Conservation (phyloP, 1,284 basidiomycete genomes). For the Ustilago shanxiensis region DNA sequence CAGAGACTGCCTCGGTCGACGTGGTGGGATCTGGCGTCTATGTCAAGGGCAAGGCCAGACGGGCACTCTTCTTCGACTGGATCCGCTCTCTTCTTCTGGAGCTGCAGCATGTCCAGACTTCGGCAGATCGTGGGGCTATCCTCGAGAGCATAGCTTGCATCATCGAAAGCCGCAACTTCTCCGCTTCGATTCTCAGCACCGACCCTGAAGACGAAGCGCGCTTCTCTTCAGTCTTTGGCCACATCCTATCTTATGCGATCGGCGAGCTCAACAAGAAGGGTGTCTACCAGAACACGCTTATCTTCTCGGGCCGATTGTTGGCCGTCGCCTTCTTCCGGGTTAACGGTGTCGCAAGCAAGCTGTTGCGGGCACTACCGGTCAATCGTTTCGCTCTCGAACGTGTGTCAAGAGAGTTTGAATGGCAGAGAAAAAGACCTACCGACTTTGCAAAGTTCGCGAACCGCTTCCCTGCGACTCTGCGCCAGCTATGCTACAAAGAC, state of each 20-base stretch:
- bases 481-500: constrained; percentile 62
- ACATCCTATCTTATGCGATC: constrained; percentile 63
- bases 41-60: constrained; percentile 47
- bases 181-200: constrained; percentile 41
- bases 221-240: constrained; percentile 62
- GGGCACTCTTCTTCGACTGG: constrained; percentile 66
- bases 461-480: constrained; percentile 55
- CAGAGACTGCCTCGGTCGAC: constrained; percentile 57
- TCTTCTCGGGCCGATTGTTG: constrained; percentile 63
- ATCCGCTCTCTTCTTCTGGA: constrained; percentile 60
- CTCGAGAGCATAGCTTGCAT: constrained; percentile 67
- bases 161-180: constrained; percentile 64
- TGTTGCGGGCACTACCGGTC: constrained; percentile 63
- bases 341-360: constrained; percentile 63
- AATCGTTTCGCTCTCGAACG: constrained; percentile 65
- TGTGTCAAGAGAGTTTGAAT: constrained; percentile 59
- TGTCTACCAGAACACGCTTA: constrained; percentile 67
- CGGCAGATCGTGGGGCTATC: constrained; percentile 65
- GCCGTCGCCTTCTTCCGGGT: constrained; percentile 66
- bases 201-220: constrained; percentile 55
- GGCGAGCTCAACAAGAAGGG: constrained; percentile 69
- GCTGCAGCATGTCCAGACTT: constrained; percentile 64
- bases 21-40: constrained; percentile 46
- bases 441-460: constrained; percentile 50
- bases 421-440: constrained; percentile 48